These are phyloP conservation scores for Babesia ovis DNA, from an alignment of 169 alveolate species.

Conservation along the genomic window DNA sequence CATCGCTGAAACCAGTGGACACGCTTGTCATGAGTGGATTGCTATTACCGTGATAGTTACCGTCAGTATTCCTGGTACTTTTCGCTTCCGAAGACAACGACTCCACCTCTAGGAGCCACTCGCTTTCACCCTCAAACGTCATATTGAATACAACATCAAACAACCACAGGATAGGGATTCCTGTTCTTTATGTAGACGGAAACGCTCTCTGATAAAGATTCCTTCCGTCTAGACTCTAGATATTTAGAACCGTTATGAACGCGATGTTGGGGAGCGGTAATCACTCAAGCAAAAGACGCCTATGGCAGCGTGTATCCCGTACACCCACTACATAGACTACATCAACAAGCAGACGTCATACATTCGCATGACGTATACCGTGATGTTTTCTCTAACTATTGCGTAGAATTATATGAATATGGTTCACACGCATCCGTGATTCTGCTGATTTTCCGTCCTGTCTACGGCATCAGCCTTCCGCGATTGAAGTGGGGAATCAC, in stretches of 20 bases:
- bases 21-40: slow-evolving; percentile 5
- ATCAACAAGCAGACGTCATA: background rate
- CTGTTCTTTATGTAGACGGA: background rate
- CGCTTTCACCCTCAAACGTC: slow-evolving; percentile 30
- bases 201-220: background rate
- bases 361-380: background rate
- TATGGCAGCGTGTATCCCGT: background rate
- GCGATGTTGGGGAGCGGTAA: background rate
- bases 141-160: background rate
- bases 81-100: background rate
- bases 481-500: slow-evolving; percentile 1
- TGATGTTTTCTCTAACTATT: background rate
- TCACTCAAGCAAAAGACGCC: background rate
- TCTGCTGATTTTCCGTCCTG: background rate
- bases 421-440: background rate
- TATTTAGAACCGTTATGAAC: background rate
- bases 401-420: background rate
- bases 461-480: background rate
- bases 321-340: slow-evolving; percentile 1
- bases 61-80: background rate
- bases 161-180: background rate
- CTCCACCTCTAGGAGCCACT: slow-evolving; percentile 33
- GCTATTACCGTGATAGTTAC: background rate
- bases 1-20: slow-evolving; percentile 27
- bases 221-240: background rate